Evolutionary conservation across 2,329 filamentous ascomycete genomes (phyloP), one percentile per base, ranked within the genome.

Genomic region (Hypoxylon rubiginosum): DNA sequence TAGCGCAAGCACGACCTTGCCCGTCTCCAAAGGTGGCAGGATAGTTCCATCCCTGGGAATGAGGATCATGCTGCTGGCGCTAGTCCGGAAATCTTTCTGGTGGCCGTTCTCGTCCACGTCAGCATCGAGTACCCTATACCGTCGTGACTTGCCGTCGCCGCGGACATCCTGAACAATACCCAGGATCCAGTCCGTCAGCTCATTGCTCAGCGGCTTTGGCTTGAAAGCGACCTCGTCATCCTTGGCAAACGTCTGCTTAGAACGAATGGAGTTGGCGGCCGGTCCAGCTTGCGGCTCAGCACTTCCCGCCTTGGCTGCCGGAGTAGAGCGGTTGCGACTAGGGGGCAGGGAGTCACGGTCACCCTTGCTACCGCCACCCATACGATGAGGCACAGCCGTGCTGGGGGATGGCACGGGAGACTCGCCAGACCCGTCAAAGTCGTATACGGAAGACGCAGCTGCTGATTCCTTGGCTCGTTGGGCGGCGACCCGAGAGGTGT

Each of bases 91-190:
- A 72, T 88, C 87, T 68, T 86, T 86, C 66, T 91, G 86, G 71
- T 89, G 90, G 73, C 85, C 89, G 72, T 83, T 87, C 75, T 87
- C 88, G 73, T 93, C 92, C 1, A 92, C 91, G 75, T 93, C 92
- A 30, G 91, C 90, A 74, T 95, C 92, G 72, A 93, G 88, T 24
- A 94, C 92, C 77, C 91, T 91, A 80, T 94, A 94, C 48, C 91
- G 87, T 74, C 91, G 85, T 75, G 89, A 91, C 77, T 93, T 94
- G 58, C 91, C 91, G 65, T 94, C 91, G 13, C 91, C 92, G 56
- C 89, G 85, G 13, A 95, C 90, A 56, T 88, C 87, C 65, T 91
- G 91, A 55, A 95, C 92, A 64, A 91, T 91, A 54, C 92, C 92
- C 51, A 94, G 86, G 59, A 94, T 94, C 84, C 89, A 92, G 71